Conservation (phyloP, 2,329 filamentous ascomycete species). For the Truncatella angustata region DNA sequence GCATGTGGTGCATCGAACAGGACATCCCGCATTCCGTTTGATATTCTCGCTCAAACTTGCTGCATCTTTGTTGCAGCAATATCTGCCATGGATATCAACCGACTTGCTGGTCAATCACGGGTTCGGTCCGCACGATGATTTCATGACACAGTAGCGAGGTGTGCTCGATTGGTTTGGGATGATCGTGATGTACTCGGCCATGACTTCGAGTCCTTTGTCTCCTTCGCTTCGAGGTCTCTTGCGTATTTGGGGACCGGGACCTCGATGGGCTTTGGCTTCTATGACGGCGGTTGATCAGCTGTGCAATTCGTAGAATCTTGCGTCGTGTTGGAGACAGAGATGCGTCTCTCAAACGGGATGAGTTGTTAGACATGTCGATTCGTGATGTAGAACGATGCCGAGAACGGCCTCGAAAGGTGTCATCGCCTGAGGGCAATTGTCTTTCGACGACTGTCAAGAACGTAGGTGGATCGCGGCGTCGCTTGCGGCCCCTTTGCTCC, state of each 20-base stretch:
- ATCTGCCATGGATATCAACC: too few relatives aligned
- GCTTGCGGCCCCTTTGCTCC: constrained; percentile 33
- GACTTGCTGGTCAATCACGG: background rate
- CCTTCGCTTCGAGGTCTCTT: constrained; percentile 26
- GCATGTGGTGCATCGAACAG: too few relatives aligned
- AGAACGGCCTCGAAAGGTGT: constrained; percentile 39
- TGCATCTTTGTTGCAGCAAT: too few relatives aligned
- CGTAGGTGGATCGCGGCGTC: constrained; percentile 31
- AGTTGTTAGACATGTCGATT: constrained; percentile 23
- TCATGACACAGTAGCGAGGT: constrained; percentile 23
- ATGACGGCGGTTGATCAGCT: constrained; percentile 34
- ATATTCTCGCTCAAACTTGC: background rate
- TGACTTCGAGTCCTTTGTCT: constrained; percentile 37
- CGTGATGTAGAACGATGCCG: constrained; percentile 36
- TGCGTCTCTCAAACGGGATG: constrained; percentile 23
- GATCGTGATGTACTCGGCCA: constrained; percentile 25
- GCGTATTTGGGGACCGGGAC: constrained; percentile 26
- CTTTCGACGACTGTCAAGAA: constrained; percentile 20
- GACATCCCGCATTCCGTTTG: too few relatives aligned
- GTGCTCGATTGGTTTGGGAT: constrained; percentile 15
- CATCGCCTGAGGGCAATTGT: constrained; percentile 33
- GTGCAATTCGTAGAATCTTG: constrained; percentile 38
- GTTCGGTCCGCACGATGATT: constrained; percentile 18
- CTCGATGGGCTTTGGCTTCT: constrained; percentile 43
- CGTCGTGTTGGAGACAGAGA: constrained; percentile 39